Conservation (phyloP, 805 yeast genomes). For the Saturnispora hagleri region DNA sequence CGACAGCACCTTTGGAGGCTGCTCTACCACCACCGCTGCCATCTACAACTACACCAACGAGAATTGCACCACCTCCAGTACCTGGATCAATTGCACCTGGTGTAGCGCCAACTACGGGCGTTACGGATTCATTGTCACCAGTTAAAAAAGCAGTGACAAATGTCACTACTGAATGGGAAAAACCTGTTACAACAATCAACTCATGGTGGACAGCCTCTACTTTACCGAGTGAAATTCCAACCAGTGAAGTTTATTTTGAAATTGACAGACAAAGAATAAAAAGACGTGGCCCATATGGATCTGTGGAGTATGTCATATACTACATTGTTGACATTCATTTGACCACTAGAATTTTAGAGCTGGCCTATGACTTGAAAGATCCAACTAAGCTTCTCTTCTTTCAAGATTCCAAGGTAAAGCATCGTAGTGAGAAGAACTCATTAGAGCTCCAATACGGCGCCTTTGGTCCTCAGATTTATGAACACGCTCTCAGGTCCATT, state of each 20-base stretch:
- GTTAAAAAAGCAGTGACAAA: background rate
- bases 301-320: constrained; percentile 46
- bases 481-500: constrained; percentile 31
- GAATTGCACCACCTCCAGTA: constrained; percentile 8
- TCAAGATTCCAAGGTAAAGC: constrained; percentile 31
- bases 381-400: constrained; percentile 42
- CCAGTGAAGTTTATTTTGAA: constrained; percentile 49
- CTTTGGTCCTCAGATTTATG: constrained; percentile 44
- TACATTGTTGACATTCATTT: constrained; percentile 67
- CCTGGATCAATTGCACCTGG: background rate
- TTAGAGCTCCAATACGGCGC: constrained; percentile 41
- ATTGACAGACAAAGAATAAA: constrained; percentile 46
- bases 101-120: background rate
- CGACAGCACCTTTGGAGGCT: background rate
- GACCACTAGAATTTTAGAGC: constrained; percentile 52
- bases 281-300: constrained; percentile 47
- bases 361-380: constrained; percentile 44
- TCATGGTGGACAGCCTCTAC: constrained; percentile 64
- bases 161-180: background rate
- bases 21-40: constrained; percentile 17
- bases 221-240: constrained; percentile 43
- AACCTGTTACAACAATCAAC: constrained; percentile 12
- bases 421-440: constrained; percentile 33
- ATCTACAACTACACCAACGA: constrained; percentile 8
- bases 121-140: background rate